Percentiles rank a stretch among this genome's conserved stretches.
Evolutionary conservation across 179 eudicot genomes (phyloP).

Genomic region (Gypsophila paniculata): DNA sequence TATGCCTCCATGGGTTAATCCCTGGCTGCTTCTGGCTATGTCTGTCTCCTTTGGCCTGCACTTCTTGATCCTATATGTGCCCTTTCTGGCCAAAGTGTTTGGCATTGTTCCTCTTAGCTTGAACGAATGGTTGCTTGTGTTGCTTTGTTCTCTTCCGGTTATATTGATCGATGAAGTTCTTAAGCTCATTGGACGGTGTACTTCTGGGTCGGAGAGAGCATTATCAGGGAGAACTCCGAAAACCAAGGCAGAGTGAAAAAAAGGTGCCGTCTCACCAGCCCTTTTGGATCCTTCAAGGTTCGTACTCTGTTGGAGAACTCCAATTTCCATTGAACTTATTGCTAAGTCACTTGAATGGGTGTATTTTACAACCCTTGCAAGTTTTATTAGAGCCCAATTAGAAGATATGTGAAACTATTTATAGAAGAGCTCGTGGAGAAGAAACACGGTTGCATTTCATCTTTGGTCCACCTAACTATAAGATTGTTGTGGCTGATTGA

Average conservation of each 20-base stretch:
- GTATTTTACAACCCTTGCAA: constrained; percentile 16
- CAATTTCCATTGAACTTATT: constrained; percentile 14
- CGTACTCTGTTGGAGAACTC: constrained; percentile 15
- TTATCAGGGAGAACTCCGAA: constrained; percentile 30
- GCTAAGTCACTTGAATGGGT: constrained; percentile 22
- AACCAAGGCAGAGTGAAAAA: constrained; percentile 51
- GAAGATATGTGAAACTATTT: constrained; percentile 28
- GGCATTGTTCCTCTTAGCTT: constrained; percentile 80
- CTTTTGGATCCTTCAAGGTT: constrained; percentile 25
- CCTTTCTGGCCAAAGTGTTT: constrained; percentile 71
- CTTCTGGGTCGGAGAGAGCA: constrained; percentile 36
- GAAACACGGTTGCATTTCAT: constrained; percentile 22
- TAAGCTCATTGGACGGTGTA: constrained; percentile 67
- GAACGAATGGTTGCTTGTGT: constrained; percentile 76
- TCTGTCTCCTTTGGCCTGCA: constrained; percentile 79
- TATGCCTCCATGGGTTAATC: constrained; percentile 99
- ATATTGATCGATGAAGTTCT: constrained; percentile 79
- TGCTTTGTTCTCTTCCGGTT: constrained; percentile 73
- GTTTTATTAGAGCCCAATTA: constrained; percentile 22
- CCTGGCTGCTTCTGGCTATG: constrained; percentile 87
- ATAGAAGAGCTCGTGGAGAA: constrained; percentile 24
- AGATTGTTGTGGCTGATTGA: constrained; percentile 17
- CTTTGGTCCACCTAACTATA: constrained; percentile 17
- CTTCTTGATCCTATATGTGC: constrained; percentile 74
- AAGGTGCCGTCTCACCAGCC: constrained; percentile 1